Evolutionary conservation across 2,329 filamentous ascomycete species (phyloP).

Genomic region (Bipolaris zeicola): DNA sequence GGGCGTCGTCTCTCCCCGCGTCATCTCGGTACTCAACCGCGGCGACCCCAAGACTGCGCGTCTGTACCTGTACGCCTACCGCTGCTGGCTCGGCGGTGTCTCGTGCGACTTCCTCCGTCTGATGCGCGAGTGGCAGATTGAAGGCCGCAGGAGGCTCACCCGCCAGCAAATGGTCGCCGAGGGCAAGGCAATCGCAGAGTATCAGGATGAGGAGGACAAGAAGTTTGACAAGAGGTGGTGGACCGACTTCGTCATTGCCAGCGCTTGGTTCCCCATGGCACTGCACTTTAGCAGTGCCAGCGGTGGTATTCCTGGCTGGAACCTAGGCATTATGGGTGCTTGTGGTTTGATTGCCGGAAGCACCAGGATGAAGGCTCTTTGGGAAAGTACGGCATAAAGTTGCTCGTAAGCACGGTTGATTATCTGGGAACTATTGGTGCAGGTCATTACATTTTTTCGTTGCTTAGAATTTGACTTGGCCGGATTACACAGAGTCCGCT

Average conservation of each 20-base stretch:
- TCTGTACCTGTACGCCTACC: slow-evolving; percentile 51
- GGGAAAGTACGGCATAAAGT: slow-evolving; percentile 23
- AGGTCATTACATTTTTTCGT: no score
- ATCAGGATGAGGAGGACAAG: slow-evolving; percentile 48
- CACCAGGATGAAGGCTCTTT: slow-evolving; percentile 34
- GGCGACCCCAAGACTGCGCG: slow-evolving; percentile 42
- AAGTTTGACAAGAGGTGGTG: slow-evolving; percentile 50
- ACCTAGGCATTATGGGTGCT: slow-evolving; percentile 52
- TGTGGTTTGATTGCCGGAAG: slow-evolving; percentile 51
- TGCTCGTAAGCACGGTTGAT: no score
- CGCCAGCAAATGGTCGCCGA: slow-evolving; percentile 37
- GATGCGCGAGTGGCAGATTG: slow-evolving; percentile 51
- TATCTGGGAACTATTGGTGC: no score
- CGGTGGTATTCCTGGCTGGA: slow-evolving; percentile 52
- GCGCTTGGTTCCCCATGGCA: slow-evolving; percentile 53
- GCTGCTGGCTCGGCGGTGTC: slow-evolving; percentile 52
- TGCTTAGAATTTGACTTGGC: no score
- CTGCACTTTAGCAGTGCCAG: slow-evolving; percentile 48
- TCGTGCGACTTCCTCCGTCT: slow-evolving; percentile 53
- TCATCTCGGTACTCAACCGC: slow-evolving; percentile 47
- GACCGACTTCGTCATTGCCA: slow-evolving; percentile 50
- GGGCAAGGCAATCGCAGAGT: slow-evolving; percentile 34
- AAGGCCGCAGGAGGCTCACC: slow-evolving; percentile 41
- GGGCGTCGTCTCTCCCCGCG: slow-evolving; percentile 44
- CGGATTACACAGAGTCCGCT: no score